phyloP scores from a whole-genome alignment of 2,329 filamentous ascomycete genomes.

The Aspergillus amoenus region DNA sequence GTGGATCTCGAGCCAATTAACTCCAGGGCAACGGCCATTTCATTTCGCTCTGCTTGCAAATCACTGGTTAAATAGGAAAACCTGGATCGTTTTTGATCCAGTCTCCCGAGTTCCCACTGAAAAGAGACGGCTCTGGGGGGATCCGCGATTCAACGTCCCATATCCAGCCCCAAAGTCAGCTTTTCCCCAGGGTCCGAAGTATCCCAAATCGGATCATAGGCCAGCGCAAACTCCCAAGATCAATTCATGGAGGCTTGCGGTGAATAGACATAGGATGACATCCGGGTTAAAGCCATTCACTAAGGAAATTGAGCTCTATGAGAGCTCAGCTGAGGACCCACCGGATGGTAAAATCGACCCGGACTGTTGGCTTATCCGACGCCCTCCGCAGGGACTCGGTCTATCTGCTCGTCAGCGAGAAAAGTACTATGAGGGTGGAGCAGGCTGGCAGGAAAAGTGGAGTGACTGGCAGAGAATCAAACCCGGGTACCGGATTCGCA shows the following conservation, averaged over 20 bases:
- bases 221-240: conserved; percentile 30
- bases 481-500: conserved; percentile 38
- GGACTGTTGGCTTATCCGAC: conserved; percentile 41
- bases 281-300: conserved; percentile 31
- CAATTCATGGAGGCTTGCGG: conserved; percentile 40
- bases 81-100: conserved; percentile 42
- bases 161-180: conserved; percentile 23
- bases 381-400: conserved; percentile 39
- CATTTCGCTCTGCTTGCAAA: conserved; percentile 42
- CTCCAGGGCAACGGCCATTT: conserved; percentile 40
- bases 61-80: conserved; percentile 43
- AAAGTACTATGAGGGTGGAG: conserved; percentile 41
- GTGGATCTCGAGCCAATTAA: conserved; percentile 40
- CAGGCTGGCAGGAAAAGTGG: conserved; percentile 41
- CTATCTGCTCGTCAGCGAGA: conserved; percentile 36
- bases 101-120: conserved; percentile 35
- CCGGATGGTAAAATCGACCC: conserved; percentile 41
- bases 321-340: conserved; percentile 38
- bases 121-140: conserved; percentile 32
- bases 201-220: conserved; percentile 19
- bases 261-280: conserved; percentile 34
- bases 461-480: conserved; percentile 40
- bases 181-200: conserved; percentile 25
- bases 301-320: conserved; percentile 32
- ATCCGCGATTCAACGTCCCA: conserved; percentile 36